These are phyloP conservation scores for Paecilomyces dactylethromorphus DNA, from an alignment of 2,329 filamentous ascomycete genomes.

Conservation along the genomic window DNA sequence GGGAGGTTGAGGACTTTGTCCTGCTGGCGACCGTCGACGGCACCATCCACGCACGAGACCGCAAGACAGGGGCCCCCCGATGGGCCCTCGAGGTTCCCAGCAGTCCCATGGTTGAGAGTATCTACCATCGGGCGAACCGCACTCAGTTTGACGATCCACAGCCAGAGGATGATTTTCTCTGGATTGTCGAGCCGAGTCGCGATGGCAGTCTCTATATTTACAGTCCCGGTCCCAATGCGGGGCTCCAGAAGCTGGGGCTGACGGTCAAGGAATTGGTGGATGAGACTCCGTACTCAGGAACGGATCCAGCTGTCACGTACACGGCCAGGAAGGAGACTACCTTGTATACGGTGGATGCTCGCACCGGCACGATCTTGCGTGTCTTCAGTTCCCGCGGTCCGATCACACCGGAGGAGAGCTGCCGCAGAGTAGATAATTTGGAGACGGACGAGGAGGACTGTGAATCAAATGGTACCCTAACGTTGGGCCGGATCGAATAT, in stretches of 20 bases:
- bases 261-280: constrained; percentile 75
- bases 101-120: constrained; percentile 84
- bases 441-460: constrained; percentile 64
- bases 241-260: constrained; percentile 41
- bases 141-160: constrained; percentile 53
- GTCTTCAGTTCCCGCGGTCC: constrained; percentile 74
- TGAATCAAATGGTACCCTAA: constrained; percentile 70
- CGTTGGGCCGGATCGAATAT: constrained; percentile 82
- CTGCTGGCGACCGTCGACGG: constrained; percentile 99
- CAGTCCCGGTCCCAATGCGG: constrained; percentile 54
- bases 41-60: constrained; percentile 84
- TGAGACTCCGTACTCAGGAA: constrained; percentile 68
- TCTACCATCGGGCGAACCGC: constrained; percentile 66
- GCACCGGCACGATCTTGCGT: constrained; percentile 73
- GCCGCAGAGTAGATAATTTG: constrained; percentile 60
- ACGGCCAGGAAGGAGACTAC: constrained; percentile 87
- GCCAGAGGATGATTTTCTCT: constrained; percentile 76
- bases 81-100: constrained; percentile 77
- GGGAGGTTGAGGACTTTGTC: constrained; percentile 99
- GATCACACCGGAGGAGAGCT: constrained; percentile 66
- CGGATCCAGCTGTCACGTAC: constrained; percentile 74
- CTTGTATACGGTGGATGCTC: constrained; percentile 81
- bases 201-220: constrained; percentile 86
- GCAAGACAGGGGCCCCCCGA: constrained; percentile 73
- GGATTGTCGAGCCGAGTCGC: constrained; percentile 88